Conservation (phyloP, 108 stramenopile genomes). For the Pseudonitzschia delicatissima region DNA sequence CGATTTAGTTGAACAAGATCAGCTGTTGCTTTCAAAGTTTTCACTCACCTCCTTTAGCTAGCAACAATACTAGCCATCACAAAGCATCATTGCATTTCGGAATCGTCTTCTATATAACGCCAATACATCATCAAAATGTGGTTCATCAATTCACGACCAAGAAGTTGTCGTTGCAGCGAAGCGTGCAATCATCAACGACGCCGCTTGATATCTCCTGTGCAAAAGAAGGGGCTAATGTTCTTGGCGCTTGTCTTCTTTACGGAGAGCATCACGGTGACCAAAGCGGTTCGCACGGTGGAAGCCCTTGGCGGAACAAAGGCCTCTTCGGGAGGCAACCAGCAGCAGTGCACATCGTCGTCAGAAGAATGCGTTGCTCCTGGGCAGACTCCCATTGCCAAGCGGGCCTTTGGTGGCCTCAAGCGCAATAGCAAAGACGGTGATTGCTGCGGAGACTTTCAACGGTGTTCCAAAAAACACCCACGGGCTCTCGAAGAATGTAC, state of each 20-base stretch:
- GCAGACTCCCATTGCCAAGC: background rate
- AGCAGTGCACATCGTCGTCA: background rate
- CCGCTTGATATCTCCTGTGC: constrained; percentile 21
- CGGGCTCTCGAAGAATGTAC: background rate
- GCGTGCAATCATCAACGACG: background rate
- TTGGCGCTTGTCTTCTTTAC: constrained; percentile 35
- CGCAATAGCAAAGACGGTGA: background rate
- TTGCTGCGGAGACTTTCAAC: constrained; percentile 23
- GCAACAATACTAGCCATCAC: too few species aligned
- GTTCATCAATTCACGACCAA: background rate
- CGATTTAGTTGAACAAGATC: too few species aligned
- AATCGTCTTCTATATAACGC: background rate
- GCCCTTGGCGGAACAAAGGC: background rate
- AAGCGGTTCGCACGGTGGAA: constrained; percentile 28
- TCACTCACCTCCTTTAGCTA: too few species aligned
- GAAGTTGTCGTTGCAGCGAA: background rate
- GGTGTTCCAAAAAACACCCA: constrained; percentile 10
- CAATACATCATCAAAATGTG: background rate
- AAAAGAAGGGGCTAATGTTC: constrained; percentile 41
- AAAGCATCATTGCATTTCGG: too few species aligned
- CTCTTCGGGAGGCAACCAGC: background rate
- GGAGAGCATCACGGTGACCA: constrained; percentile 36
- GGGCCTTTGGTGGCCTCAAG: background rate
- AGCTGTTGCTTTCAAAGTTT: too few species aligned
- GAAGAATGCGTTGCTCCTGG: background rate